Conservation (phyloP, 768 basidiomycete species). For the Phaffia australis region DNA sequence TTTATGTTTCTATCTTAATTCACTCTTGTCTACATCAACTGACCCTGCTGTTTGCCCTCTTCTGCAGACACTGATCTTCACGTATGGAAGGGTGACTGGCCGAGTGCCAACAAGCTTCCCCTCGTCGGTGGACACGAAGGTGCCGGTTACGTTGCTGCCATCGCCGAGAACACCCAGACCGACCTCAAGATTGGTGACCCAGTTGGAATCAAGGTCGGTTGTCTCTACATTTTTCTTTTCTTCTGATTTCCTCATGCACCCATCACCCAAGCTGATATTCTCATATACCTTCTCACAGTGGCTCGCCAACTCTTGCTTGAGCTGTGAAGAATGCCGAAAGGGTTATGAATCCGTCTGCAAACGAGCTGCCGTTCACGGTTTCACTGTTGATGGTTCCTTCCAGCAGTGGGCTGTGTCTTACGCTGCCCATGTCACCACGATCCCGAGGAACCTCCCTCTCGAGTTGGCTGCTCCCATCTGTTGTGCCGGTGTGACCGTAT, state of each 20-base stretch:
- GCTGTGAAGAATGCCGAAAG: constrained; percentile 65
- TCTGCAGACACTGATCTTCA: constrained; percentile 48
- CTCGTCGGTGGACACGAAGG: constrained; percentile 79
- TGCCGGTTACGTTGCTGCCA: constrained; percentile 68
- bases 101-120: constrained; percentile 51
- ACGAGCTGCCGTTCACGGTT: constrained; percentile 54
- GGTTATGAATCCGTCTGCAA: constrained; percentile 65
- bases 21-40: neutral
- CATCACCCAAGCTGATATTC: neutral
- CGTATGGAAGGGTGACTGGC: constrained; percentile 69
- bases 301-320: constrained; percentile 48
- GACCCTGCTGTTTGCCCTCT: neutral
- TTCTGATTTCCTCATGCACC: neutral
- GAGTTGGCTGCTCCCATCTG: constrained; percentile 60
- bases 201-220: constrained; percentile 15
- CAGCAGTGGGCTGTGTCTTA: constrained; percentile 37
- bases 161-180: constrained; percentile 54
- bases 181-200: constrained; percentile 32
- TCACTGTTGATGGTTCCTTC: constrained; percentile 68
- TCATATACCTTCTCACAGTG: constrained; percentile 38
- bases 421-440: constrained; percentile 54
- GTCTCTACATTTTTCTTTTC: neutral
- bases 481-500: constrained; percentile 47
- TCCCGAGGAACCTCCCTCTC: constrained; percentile 51
- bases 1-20: neutral